Base-by-base conservation (phyloP, 495 filamentous ascomycete genomes). In the Lineolata rhizophorae region DNA sequence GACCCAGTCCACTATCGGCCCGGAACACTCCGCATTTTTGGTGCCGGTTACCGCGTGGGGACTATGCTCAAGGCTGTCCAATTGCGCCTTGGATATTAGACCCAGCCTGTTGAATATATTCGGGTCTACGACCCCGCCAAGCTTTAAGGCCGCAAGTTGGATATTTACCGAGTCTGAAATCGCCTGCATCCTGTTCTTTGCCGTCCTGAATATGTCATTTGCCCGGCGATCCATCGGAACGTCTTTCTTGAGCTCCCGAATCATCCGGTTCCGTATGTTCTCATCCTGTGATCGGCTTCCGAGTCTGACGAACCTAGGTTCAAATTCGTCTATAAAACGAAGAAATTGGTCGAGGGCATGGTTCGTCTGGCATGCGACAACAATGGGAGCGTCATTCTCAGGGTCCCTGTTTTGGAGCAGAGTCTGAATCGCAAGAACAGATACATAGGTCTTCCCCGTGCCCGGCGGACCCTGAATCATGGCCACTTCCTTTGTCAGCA, bases 381-480 rank as follows among this genome's bases (percentile, higher is more conserved):
- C 58, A 20, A 93, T 71, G 10, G 77, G 77, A 14, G 76, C 70
- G 47, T 77, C 64, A 5, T 54, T 54, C 1, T 45, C 35, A n/a
- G n/a, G n/a, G n/a, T 25, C 22, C 18, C 37, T 35, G 34, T 76
- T 80, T 1, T 57, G 46, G 0, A 92, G 52, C 31, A 91, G 48
- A 3, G 75, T 56, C 27, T 65, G 69, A 18, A 94, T 46, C 1
- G 77, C 78, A 24, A 67, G 47, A 1, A 84, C 63, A 0, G 80
- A 84, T 0, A 79, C 69, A 39, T 70, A 70, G 0, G 83, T 91
- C 43, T 91, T 91, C 9, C 85, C 85, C 2, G 84, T 92, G 1
- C 85, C 85, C 3, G 85, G 85, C 5, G 85, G 85, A 0, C 85
- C 85, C 53, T 94, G 85, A 0, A 92, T 54, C 22, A 97, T 74